Percentiles rank a stretch among this genome's conserved stretches.
Evolutionary conservation across 2,329 filamentous ascomycete species (phyloP).

Genomic region (Cladosporium sp.): DNA sequence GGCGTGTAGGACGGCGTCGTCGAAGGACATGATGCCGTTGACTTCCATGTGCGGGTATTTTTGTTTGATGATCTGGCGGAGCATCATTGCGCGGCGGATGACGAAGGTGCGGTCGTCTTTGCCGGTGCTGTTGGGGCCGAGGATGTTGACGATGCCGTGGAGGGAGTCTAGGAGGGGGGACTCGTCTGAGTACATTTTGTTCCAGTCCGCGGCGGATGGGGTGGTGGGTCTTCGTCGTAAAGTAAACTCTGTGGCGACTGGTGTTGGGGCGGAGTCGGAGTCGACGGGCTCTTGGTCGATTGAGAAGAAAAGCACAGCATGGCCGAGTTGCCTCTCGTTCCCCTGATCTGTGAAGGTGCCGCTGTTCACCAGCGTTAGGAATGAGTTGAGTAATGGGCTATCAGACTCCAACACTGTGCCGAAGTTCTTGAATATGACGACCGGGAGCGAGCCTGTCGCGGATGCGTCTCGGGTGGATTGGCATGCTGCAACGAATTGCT

Average conservation of each 20-base stretch:
- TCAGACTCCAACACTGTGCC: conserved; percentile 32
- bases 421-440: conserved; percentile 36
- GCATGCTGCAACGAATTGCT: conserved; percentile 33
- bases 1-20: conserved; percentile 38
- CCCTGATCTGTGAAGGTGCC: conserved; percentile 34
- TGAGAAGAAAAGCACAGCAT: conserved; percentile 35
- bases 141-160: conserved; percentile 35
- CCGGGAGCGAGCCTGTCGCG: conserved; percentile 28
- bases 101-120: conserved; percentile 33
- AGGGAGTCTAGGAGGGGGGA: conserved; percentile 34
- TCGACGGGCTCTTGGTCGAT: conserved; percentile 32
- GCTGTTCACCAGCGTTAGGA: conserved; percentile 34
- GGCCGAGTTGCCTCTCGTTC: conserved; percentile 30
- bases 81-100: conserved; percentile 36
- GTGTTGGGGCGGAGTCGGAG: conserved; percentile 30
- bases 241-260: conserved; percentile 27
- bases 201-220: conserved; percentile 17
- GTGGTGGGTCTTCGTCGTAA: conserved; percentile 14
- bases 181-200: conserved; percentile 27
- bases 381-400: conserved; percentile 30
- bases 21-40: conserved; percentile 34
- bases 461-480: conserved; percentile 35
- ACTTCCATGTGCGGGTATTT: conserved; percentile 34
- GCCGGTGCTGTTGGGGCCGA: conserved; percentile 33
- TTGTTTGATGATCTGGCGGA: conserved; percentile 35